Evolutionary conservation across 805 yeast species (phyloP), one percentile per base, ranked within the genome.

Genomic region (Yarrowia sp.): DNA sequence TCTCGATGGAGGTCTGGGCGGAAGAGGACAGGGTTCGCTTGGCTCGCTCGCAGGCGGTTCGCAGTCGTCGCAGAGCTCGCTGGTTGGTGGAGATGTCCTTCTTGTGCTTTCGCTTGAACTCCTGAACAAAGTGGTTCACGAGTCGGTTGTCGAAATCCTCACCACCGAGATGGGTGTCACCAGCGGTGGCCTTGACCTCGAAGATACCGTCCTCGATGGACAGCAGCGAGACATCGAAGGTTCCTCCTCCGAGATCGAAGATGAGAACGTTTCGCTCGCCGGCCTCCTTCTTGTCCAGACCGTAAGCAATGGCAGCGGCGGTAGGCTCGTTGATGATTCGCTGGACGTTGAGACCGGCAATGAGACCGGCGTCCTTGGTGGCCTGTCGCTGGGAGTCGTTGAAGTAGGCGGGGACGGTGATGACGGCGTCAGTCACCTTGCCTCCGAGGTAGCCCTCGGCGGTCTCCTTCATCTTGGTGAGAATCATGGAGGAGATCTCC

Each of bases 31-130:
- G 84, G 67, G 97, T 90, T 85, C 98, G 90, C 96, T 92, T 92
- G 68, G 98, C 98, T 80, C 98, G 88, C 84, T 92, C 98, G 82
- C 97, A 91, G 71, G 97, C 97, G 70, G 97, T 92, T 85, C 97
- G 88, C 78, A 92, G 84, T 86, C 97, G 90, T 84, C 98, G 90
- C 76, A 93, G 83, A 67, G 98, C 96, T 84, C 98, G 90, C 83
- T 91, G 97, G 86, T 92, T 91, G 71, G 84, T 69, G 61, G 96
- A 84, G 69, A 93, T 80, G 76, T 93, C 98, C 84, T 90, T 90
- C 87, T 90, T 90, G 86, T 89, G 84, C 86, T 93, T 92, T 83
- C 97, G 86, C 90, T 93, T 92, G 87, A 92, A 93, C 81, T 93
- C 97, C 75, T 84, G 86, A 69, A 87, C 90, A 76, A 92, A 92